phyloP scores from a whole-genome alignment of 805 yeast genomes.

The Maudiozyma serrabonitensis region DNA sequence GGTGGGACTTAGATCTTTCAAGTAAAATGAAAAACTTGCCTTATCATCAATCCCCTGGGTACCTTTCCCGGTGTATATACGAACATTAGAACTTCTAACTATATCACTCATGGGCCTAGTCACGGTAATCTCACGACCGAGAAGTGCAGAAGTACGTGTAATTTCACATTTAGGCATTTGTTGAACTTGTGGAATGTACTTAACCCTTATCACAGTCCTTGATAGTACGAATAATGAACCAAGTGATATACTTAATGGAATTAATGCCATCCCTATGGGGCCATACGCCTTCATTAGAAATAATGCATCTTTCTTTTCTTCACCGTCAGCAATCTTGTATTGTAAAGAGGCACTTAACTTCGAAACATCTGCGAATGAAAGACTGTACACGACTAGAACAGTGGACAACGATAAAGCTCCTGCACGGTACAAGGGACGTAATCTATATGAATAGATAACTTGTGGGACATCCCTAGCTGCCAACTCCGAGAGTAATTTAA shows the following conservation, averaged over 20 bases:
- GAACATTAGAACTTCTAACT: slow-evolving; percentile 11
- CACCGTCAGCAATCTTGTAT: slow-evolving; percentile 7
- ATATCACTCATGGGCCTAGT: slow-evolving; percentile 11
- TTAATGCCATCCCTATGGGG: slow-evolving; percentile 17
- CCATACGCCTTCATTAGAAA: slow-evolving; percentile 14
- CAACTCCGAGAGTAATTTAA: slow-evolving; percentile 4
- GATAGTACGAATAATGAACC: slow-evolving; percentile 19
- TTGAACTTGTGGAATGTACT: slow-evolving; percentile 15
- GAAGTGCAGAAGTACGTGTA: slow-evolving; percentile 16
- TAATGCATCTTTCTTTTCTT: slow-evolving; percentile 9
- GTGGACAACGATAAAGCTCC: slow-evolving; percentile 14
- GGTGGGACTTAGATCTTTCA: slow-evolving; percentile 11
- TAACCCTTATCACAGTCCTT: slow-evolving; percentile 21
- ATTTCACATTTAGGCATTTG: slow-evolving; percentile 14
- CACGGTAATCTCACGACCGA: slow-evolving; percentile 11
- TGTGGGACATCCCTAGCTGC: slow-evolving; percentile 4
- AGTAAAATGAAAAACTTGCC: slow-evolving; percentile 19
- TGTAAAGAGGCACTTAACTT: slow-evolving; percentile 12
- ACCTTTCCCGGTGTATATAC: slow-evolving; percentile 25
- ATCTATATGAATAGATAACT: slow-evolving; percentile 5
- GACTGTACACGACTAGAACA: slow-evolving; percentile 22
- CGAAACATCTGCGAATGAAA: slow-evolving; percentile 23
- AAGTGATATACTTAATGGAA: slow-evolving; percentile 22
- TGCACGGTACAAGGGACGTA: slow-evolving; percentile 4
- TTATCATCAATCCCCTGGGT: slow-evolving; percentile 25